These are phyloP conservation scores for Geotrichum reessii DNA, from an alignment of 1,139 yeast genomes.

Conservation along the genomic window DNA sequence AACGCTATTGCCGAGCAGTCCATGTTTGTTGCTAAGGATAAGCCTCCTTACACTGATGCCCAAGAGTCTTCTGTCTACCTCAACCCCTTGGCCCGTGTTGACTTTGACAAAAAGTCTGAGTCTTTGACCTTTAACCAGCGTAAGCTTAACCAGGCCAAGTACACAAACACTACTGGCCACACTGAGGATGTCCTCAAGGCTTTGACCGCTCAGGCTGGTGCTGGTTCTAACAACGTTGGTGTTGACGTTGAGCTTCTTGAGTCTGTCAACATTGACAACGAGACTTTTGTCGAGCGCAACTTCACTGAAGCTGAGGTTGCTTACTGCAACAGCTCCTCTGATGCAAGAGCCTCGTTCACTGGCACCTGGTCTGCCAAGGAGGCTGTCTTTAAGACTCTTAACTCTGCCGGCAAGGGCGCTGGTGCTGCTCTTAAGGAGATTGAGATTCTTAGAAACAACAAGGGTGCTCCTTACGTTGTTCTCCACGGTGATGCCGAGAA, in stretches of 20 bases:
- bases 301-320: conserved; percentile 74
- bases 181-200: conserved; percentile 41
- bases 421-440: conserved; percentile 91
- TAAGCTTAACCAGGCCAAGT: conserved; percentile 30
- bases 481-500: conserved; percentile 69
- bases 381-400: conserved; percentile 94
- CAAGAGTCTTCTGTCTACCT: conserved; percentile 86
- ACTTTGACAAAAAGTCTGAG: conserved; percentile 45
- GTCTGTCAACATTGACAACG: conserved; percentile 75
- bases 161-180: conserved; percentile 35
- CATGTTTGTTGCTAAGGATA: conserved; percentile 86
- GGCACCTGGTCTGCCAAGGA: conserved; percentile 99
- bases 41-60: conserved; percentile 86
- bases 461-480: conserved; percentile 77
- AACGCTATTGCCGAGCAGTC: conserved; percentile 88
- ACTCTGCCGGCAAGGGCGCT: conserved; percentile 85
- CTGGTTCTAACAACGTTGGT: conserved; percentile 72
- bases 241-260: conserved; percentile 91
- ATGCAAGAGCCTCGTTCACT: conserved; percentile 84
- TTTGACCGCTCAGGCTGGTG: conserved; percentile 45
- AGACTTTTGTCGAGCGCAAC: conserved; percentile 85
- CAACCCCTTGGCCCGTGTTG: conserved; percentile 90
- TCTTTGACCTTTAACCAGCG: conserved; percentile 47
- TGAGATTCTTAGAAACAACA: conserved; percentile 69
- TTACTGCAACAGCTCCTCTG: conserved; percentile 61